These are phyloP conservation scores for Ceratobasidium sp. DNA, from an alignment of 1,284 basidiomycete species.

Conservation along the genomic window DNA sequence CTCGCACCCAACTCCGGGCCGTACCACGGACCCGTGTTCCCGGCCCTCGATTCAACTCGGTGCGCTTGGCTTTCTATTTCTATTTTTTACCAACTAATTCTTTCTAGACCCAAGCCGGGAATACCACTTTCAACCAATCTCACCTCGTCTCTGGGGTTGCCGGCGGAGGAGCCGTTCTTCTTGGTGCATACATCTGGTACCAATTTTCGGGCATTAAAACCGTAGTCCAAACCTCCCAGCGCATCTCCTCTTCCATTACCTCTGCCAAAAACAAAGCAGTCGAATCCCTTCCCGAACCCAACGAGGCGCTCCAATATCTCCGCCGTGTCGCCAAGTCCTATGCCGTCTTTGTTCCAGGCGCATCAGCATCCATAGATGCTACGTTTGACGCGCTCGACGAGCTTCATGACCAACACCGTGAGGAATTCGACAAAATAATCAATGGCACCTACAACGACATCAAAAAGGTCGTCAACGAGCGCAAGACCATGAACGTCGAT, in stretches of 20 bases:
- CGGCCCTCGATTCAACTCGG: slow-evolving; percentile 14
- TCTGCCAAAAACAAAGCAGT: slow-evolving; percentile 52
- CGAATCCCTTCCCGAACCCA: slow-evolving; percentile 49
- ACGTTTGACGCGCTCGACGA: slow-evolving; percentile 56
- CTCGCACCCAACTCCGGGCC: slow-evolving; percentile 25
- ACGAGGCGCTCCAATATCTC: slow-evolving; percentile 54
- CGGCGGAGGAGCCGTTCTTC: slow-evolving; percentile 50
- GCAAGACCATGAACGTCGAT: slow-evolving; percentile 46
- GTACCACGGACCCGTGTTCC: slow-evolving; percentile 23
- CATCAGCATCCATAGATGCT: slow-evolving; percentile 53
- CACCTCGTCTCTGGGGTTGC: slow-evolving; percentile 49
- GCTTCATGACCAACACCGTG: slow-evolving; percentile 54
- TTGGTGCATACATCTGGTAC: slow-evolving; percentile 52
- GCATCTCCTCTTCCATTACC: slow-evolving; percentile 50
- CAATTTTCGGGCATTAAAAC: slow-evolving; percentile 54
- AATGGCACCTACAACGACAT: slow-evolving; percentile 54
- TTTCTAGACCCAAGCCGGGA: neutral
- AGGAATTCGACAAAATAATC: slow-evolving; percentile 55
- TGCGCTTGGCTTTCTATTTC: neutral
- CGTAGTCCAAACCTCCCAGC: slow-evolving; percentile 51
- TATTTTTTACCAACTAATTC: neutral
- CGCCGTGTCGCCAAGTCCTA: slow-evolving; percentile 55
- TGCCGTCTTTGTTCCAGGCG: slow-evolving; percentile 55
- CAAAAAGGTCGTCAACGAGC: slow-evolving; percentile 49
- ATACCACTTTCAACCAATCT: neutral